Percentiles rank a stretch among this genome's conserved stretches.
Conservation (phyloP, 306 rosid species). For the Quercus rubra region DNA sequence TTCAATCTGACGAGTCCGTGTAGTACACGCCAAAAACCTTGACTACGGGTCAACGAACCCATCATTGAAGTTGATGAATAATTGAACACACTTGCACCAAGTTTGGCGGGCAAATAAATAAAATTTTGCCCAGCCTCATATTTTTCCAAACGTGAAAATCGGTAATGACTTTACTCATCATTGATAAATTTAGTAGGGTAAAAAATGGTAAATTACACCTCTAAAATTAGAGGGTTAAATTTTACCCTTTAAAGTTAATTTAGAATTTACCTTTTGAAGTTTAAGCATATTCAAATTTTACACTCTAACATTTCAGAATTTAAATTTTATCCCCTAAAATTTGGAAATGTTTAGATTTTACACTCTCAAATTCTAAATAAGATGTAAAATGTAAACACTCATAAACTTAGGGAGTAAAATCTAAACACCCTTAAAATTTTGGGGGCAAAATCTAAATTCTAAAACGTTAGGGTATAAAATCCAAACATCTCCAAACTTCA, state of each 20-base stretch:
- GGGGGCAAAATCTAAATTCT: no score
- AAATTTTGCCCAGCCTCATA: neutral
- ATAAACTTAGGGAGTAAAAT: no score
- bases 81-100: neutral
- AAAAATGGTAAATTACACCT: no score
- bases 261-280: rapidly evolving
- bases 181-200: no score
- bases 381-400: no score
- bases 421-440: no score
- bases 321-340: rapidly evolving
- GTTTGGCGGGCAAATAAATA: neutral
- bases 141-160: neutral
- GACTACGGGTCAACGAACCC: neutral
- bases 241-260: no score
- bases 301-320: rapidly evolving
- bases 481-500: no score
- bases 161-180: neutral
- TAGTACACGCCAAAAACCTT: neutral
- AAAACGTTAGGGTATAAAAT: rapidly evolving
- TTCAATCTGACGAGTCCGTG: neutral
- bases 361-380: no score
- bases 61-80: neutral
- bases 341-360: rapidly evolving
- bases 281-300: rapidly evolving
- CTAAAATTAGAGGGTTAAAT: no score